Conservation (phyloP, 176 grass and related monocot genomes). For the Echinochloa phyllopogon region DNA sequence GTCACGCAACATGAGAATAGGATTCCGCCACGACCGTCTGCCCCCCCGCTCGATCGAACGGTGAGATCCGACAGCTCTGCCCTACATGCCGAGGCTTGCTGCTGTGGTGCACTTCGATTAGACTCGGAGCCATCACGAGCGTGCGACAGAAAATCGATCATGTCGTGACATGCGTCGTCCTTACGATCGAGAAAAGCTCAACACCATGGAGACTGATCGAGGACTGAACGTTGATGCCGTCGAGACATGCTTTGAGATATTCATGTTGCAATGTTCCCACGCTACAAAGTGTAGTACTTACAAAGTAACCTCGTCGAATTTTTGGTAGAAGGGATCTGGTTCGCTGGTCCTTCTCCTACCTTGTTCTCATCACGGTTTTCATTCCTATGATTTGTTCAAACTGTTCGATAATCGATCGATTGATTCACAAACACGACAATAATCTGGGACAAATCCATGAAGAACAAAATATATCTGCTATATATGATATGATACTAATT, state of each 20-base stretch:
- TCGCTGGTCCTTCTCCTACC: neutral
- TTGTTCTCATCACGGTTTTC: neutral
- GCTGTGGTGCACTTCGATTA: neutral
- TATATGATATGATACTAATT: neutral
- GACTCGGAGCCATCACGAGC: neutral
- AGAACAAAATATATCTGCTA: neutral
- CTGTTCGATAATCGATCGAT: too few relatives aligned
- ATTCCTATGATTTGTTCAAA: neutral
- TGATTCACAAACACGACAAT: neutral
- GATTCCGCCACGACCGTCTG: neutral
- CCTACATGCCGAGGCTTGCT: neutral
- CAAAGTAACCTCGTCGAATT: neutral
- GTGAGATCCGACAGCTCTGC: conserved; percentile 1
- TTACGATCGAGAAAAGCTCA: neutral
- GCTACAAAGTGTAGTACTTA: neutral
- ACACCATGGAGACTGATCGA: neutral
- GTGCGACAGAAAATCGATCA: neutral
- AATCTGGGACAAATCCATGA: neutral
- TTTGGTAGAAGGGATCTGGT: neutral
- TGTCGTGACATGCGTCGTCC: neutral
- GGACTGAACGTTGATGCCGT: neutral
- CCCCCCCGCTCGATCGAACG: neutral
- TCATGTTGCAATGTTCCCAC: neutral
- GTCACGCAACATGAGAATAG: neutral
- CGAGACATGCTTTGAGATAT: neutral